A percentile compares a stretch with the other conserved stretches of the same genome.
Evolutionary conservation across 2,329 filamentous ascomycete genomes (phyloP).

Genomic region (Alternaria sp.): DNA sequence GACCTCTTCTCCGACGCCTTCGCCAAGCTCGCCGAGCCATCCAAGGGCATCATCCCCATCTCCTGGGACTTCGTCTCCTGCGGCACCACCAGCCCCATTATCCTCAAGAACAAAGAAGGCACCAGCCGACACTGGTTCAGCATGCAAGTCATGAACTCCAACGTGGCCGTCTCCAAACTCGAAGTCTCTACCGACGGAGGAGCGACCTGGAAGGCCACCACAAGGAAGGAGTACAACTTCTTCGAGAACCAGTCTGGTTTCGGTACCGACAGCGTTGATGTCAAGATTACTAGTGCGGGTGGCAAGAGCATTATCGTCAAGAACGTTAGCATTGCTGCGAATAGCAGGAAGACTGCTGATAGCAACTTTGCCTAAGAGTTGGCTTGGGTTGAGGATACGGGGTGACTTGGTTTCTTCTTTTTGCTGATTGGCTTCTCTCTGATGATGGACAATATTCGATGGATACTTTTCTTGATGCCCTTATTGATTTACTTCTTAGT

Average conservation of each 20-base stretch:
- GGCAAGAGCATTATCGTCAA: constrained; percentile 63
- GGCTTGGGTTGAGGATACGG: background rate
- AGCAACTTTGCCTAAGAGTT: constrained; percentile 43
- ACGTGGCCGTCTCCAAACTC: constrained; percentile 63
- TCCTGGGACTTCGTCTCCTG: constrained; percentile 62
- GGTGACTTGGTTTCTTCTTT: background rate
- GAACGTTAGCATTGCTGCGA: constrained; percentile 57
- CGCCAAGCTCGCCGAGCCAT: constrained; percentile 55
- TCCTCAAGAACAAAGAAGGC: constrained; percentile 63
- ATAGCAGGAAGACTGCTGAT: constrained; percentile 36
- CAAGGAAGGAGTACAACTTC: constrained; percentile 63
- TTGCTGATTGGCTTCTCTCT: background rate
- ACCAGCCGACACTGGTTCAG: constrained; percentile 64
- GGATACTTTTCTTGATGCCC: constrained; percentile 1
- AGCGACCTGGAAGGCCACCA: constrained; percentile 65
- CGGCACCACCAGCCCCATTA: constrained; percentile 60
- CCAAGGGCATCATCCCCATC: constrained; percentile 60
- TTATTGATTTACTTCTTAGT: background rate
- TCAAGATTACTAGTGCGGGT: constrained; percentile 64
- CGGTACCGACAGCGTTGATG: constrained; percentile 62
- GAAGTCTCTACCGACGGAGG: constrained; percentile 70
- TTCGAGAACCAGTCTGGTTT: constrained; percentile 68
- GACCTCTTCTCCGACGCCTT: constrained; percentile 65
- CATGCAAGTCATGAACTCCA: constrained; percentile 72
- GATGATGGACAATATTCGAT: constrained; percentile 2